Evolutionary conservation across 768 basidiomycete species (phyloP).

Genomic region (Lactarius tabidus): DNA sequence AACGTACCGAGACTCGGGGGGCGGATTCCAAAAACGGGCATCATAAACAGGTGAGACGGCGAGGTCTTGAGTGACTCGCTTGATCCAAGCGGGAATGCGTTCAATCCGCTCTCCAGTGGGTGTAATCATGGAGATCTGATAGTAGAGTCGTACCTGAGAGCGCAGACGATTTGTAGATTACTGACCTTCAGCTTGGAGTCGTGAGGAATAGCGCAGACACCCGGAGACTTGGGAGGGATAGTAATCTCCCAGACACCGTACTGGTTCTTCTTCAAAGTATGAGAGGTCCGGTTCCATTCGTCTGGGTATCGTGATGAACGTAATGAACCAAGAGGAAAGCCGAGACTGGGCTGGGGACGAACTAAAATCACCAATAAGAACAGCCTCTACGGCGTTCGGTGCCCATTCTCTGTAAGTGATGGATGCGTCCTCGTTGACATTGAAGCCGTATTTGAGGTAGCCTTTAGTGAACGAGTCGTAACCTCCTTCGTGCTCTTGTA

Average conservation of each 20-base stretch:
- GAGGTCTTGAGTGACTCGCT: slow-evolving; percentile 92
- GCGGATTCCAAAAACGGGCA: slow-evolving; percentile 98
- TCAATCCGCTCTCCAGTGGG: slow-evolving; percentile 79
- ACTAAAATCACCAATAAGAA: slow-evolving; percentile 97
- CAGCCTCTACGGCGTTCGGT: slow-evolving; percentile 78
- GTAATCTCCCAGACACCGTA: slow-evolving; percentile 90
- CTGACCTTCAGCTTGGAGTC: slow-evolving; percentile 87
- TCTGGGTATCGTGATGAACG: slow-evolving; percentile 45
- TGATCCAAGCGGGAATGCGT: slow-evolving; percentile 91
- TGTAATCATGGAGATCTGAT: slow-evolving; percentile 87
- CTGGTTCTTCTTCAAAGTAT: slow-evolving; percentile 78
- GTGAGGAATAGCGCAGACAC: slow-evolving; percentile 82
- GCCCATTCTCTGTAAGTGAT: slow-evolving; percentile 96
- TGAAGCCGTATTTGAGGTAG: slow-evolving; percentile 76
- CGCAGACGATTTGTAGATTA: background rate
- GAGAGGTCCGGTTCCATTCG: slow-evolving; percentile 78
- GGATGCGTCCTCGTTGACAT: slow-evolving; percentile 58
- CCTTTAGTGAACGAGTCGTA: slow-evolving; percentile 74
- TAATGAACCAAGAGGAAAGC: background rate
- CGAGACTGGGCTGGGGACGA: slow-evolving; percentile 34
- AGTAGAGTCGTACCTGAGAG: background rate
- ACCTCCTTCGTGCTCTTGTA: slow-evolving; percentile 80
- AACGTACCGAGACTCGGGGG: slow-evolving; percentile 59
- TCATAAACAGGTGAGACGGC: slow-evolving; percentile 88
- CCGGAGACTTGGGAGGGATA: slow-evolving; percentile 61